Evolutionary conservation across 116 monocot species (phyloP), one percentile per base, ranked within the genome.

Genomic region (Zostera marina): DNA sequence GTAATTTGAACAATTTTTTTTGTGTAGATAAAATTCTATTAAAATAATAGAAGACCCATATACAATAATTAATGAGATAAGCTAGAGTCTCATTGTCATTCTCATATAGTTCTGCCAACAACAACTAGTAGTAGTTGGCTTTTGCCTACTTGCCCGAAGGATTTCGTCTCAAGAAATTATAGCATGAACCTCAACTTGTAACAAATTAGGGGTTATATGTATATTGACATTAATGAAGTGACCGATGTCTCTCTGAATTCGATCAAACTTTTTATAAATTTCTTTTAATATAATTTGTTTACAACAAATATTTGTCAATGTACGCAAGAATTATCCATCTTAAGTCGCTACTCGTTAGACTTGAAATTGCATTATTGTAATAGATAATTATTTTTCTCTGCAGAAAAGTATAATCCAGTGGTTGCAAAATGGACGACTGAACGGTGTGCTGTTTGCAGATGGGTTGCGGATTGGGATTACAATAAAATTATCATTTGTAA

Each of bases 401-500:
- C 82, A 96, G 96, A 80, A 70, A 53, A 72, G 21, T 96, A 82
- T 61, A 74, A 78, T 22, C 82, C 96, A 41, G 82, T 96, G 8
- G 51, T 65, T 74, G 78, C 80, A 67, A 96, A 77, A 71, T 96
- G 96, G 96, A 85, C 88, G 40, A 96, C 96, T 22, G 96, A 96
- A 68, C 67, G 89, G 53, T 96, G 96, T 80, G 89, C 96, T 52
- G 62, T 96, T 65, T 96, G 96, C 51, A 80, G 96, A 74, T 89
- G 96, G 96, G 79, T 89, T 62, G 85, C 82, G 71, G 96, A 96
- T 42, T 96, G 96, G 96, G 89, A 96, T 49, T 82, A 89, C 63
- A 96, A 96, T 63, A 89, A 96, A 76, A 96, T 96, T 44, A 89
- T 96, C 40, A 85, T 96, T 22, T 96, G 96, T 67, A 96, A 82